Evolutionary conservation across 306 rosid genomes (phyloP), one percentile per base, ranked within the genome.

Genomic region (Cucumis melo): DNA sequence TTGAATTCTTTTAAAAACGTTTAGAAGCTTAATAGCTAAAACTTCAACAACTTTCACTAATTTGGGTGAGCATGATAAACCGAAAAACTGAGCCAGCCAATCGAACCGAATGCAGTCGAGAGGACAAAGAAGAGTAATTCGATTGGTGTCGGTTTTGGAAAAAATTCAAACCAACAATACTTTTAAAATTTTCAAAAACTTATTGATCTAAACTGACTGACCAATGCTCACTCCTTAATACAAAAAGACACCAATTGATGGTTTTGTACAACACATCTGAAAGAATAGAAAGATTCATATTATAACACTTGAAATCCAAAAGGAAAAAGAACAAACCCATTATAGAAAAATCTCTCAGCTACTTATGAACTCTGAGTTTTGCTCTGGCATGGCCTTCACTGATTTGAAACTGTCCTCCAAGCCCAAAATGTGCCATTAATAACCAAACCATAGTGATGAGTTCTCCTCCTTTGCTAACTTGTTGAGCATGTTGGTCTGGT

Each of bases 341-440:
- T 23, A 60, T 12, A 60, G 65, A 60, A 60, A 13, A 62, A 6
- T 11, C 34, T 15, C 11, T 10, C 19, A n/a, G 5, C 39, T 64
- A 78, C 64, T 76, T 50, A 8, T 61, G 78, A 42, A 84, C 87
- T 2, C 72, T 50, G 34, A 84, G 50, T 74, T 85, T 82, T 17
- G 82, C 83, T 79, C 67, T 82, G 32, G 78, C 88, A 10, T 85
- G 82, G 4, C 88, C 85, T 24, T 85, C 79, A 62, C 78, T 82
- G 58, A 85, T 82, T 32, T 80, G 88, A 9, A 82, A 82, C 36
- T 85, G 88, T 27, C 32, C 72, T 14, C 82, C 81, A 29, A 85
- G 59, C 0, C 88, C 82, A 24, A 85, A 70, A 61, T 82, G 88
- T 68, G 76, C 66, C 84, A 80, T 80, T 8, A 82, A 21, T 0